A percentile compares a stretch with the other conserved stretches of the same genome.
These are phyloP conservation scores for Termitomyces sp. DNA, from an alignment of 768 basidiomycete species.

Conservation along the genomic window DNA sequence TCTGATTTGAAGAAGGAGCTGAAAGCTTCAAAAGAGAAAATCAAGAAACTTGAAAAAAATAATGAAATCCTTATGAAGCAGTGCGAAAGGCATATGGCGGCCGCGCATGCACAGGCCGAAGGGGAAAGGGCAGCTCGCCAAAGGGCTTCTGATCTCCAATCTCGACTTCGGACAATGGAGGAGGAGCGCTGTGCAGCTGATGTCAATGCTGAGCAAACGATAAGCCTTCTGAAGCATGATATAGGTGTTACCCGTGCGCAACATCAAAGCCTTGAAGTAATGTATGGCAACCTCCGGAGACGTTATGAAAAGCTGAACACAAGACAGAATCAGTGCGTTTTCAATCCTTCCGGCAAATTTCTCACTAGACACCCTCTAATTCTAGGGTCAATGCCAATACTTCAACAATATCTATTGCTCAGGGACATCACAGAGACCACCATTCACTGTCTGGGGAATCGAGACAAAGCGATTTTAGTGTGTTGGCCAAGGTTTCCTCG, in stretches of 20 bases:
- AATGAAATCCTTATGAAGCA: conserved; percentile 40
- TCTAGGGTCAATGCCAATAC: background rate
- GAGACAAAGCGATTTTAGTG: background rate
- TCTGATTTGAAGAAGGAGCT: conserved; percentile 29
- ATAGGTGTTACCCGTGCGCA: background rate
- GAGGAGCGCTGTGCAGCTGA: background rate
- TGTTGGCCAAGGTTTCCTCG: background rate
- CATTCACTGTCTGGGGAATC: background rate
- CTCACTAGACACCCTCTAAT: background rate
- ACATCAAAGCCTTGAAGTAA: conserved; percentile 6
- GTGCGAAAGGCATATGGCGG: conserved; percentile 37
- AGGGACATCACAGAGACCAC: background rate
- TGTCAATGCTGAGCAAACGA: background rate
- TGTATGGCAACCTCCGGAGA: conserved; percentile 19
- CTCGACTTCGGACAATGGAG: background rate
- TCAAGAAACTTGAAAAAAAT: conserved; percentile 34
- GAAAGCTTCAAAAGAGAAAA: conserved; percentile 31
- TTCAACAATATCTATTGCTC: background rate
- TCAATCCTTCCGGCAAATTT: background rate
- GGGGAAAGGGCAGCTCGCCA: conserved; percentile 26
- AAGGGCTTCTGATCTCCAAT: conserved; percentile 12
- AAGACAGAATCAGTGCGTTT: conserved; percentile 1
- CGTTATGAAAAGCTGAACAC: conserved; percentile 1
- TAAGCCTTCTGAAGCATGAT: background rate
- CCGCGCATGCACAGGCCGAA: conserved; percentile 24